Conservation (phyloP, 2,329 filamentous ascomycete genomes). For the Ascochyta rabiei region DNA sequence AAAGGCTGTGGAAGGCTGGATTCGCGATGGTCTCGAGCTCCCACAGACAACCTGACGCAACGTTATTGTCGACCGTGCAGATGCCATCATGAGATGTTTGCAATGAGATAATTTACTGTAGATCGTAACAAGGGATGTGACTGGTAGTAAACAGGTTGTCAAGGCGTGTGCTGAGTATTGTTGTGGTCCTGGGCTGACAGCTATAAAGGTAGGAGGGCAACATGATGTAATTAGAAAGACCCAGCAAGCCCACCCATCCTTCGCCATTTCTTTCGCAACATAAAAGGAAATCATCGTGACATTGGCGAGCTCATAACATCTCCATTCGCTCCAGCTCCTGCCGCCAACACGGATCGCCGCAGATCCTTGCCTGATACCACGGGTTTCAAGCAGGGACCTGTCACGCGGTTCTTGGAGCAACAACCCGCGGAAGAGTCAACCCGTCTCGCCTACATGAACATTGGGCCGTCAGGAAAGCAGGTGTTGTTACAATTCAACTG, state of each 20-base stretch:
- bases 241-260: background rate
- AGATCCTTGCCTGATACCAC: background rate
- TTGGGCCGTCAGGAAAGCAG: background rate
- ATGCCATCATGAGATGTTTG: background rate
- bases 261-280: background rate
- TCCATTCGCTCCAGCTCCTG: background rate
- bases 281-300: conserved; percentile 7
- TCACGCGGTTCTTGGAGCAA: background rate
- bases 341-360: background rate
- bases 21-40: background rate
- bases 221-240: conserved; percentile 1
- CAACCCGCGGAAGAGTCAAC: background rate
- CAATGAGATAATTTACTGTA: background rate
- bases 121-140: background rate
- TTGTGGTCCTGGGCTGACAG: background rate
- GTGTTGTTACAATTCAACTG: background rate
- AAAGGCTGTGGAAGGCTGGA: conserved; percentile 5
- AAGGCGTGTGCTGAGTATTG: background rate
- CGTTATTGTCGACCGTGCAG: background rate
- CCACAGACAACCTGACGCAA: background rate
- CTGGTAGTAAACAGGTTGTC: background rate
- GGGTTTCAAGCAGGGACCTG: background rate
- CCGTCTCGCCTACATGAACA: background rate
- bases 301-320: background rate
- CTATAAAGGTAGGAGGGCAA: background rate